phyloP scores from a whole-genome alignment of 176 grass and related monocot genomes.

The Canna indica region DNA sequence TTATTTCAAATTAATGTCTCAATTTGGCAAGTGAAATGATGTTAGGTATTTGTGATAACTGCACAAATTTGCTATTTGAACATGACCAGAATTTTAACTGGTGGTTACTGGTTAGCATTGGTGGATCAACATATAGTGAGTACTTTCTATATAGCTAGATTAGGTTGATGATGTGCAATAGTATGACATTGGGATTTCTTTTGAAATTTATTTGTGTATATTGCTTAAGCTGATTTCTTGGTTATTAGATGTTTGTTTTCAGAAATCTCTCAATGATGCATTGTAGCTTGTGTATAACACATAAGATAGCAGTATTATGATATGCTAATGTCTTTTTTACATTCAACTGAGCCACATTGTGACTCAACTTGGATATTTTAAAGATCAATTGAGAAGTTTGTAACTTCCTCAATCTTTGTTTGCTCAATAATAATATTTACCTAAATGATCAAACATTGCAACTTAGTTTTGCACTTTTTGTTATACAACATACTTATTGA shows the following conservation, averaged over 20 bases:
- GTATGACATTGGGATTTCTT: too few relatives aligned
- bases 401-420: not conserved
- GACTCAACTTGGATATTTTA: not conserved
- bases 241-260: not conserved
- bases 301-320: not conserved
- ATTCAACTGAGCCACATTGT: not conserved
- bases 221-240: not conserved
- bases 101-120: too few relatives aligned
- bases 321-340: not conserved
- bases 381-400: not conserved
- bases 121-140: not conserved
- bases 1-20: not conserved
- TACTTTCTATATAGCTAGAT: not conserved
- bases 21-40: not conserved
- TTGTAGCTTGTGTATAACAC: not conserved
- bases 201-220: not conserved
- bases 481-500: not conserved
- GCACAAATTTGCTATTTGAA: not conserved
- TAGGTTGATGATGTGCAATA: too few relatives aligned
- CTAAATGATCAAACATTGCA: not conserved
- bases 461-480: not conserved
- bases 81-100: not conserved
- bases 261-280: not conserved
- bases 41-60: not conserved
- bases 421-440: not conserved